Conservation (phyloP, 148 eudicot genomes). For the Vaccinium corymbosum region DNA sequence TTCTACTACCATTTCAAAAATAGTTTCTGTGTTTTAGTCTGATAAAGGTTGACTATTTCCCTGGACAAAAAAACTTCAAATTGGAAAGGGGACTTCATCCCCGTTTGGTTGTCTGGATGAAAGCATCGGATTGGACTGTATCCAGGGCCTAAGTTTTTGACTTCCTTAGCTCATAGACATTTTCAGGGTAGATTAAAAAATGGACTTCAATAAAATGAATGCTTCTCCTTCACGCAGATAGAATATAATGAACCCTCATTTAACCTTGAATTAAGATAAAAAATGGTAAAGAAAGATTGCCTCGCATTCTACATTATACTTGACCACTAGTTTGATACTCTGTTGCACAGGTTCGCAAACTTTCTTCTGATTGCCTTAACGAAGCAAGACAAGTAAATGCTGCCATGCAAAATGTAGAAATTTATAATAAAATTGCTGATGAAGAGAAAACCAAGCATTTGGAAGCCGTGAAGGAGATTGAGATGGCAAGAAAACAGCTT, state of each 20-base stretch:
- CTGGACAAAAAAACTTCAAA: not conserved
- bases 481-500: conserved; percentile 48
- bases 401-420: conserved; percentile 62
- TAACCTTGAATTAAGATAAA: not conserved
- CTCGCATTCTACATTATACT: not conserved
- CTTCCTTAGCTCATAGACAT: not conserved
- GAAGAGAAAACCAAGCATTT: conserved; percentile 53
- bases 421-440: conserved; percentile 50
- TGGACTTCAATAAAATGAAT: not conserved
- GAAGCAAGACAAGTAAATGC: conserved; percentile 60
- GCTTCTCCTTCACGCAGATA: not conserved
- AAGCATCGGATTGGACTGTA: too few relatives aligned
- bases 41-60: not conserved
- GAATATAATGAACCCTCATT: not conserved
- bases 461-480: conserved; percentile 57
- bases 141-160: not conserved
- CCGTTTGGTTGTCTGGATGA: too few relatives aligned
- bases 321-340: not conserved
- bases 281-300: not conserved
- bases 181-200: not conserved
- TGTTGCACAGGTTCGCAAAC: conserved; percentile 45
- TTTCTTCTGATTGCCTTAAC: conserved; percentile 53
- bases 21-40: not conserved
- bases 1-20: not conserved
- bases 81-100: not conserved